Percentiles rank a stretch among this genome's conserved stretches.
Evolutionary conservation across 1,139 yeast species (phyloP).

Genomic region (Saccharomyces pastorianus): DNA sequence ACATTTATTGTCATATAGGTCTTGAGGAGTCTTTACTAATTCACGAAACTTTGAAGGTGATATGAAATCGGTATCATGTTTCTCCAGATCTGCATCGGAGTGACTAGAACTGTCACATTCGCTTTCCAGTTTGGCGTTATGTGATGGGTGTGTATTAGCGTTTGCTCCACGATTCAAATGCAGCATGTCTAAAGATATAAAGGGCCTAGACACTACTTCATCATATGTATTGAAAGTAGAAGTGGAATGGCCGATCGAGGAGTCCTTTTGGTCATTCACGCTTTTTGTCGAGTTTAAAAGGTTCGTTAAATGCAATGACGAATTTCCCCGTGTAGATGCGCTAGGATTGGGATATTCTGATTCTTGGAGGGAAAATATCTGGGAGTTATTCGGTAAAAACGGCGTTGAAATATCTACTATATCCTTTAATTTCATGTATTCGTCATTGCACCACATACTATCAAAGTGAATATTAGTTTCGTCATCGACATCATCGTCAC

Average conservation of each 20-base stretch:
- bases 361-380: background rate
- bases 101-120: background rate
- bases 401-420: constrained; percentile 20
- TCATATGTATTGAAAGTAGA: background rate
- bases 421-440: constrained; percentile 53
- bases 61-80: constrained; percentile 29
- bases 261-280: background rate
- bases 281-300: background rate
- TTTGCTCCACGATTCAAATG: background rate
- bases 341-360: background rate
- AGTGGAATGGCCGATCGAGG: background rate
- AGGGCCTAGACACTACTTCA: constrained; percentile 16
- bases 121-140: background rate
- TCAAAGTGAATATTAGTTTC: constrained; percentile 13
- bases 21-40: constrained; percentile 55
- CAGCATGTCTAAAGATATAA: constrained; percentile 17
- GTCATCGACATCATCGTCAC: background rate
- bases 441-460: constrained; percentile 39
- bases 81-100: constrained; percentile 3
- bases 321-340: background rate
- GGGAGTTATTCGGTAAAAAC: background rate
- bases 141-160: background rate
- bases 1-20: constrained; percentile 46
- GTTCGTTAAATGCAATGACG: background rate
- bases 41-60: constrained; percentile 54